Evolutionary conservation across 2,329 filamentous ascomycete species (phyloP), one percentile per base, ranked within the genome.

Genomic region (Fusarium sp.): DNA sequence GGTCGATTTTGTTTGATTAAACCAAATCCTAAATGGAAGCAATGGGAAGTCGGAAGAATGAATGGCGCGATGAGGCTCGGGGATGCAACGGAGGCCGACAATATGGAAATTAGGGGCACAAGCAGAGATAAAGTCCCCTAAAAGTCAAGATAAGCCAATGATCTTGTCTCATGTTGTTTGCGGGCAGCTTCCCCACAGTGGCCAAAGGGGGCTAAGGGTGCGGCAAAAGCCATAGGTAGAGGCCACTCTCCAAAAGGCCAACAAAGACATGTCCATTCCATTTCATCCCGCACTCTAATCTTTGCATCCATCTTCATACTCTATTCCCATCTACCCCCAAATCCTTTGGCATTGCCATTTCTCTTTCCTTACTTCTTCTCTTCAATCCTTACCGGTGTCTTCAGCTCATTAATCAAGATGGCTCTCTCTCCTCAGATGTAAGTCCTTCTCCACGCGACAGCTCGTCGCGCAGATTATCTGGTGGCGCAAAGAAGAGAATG

Each of bases 371-470:
- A 47, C 31, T 59, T 47, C 25, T 58, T 54, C 35, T 29, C 50
- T 39, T 49, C 22, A 55, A 64, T 59, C 42, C 38, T 49, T 57
- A 25, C 29, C 54, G 46, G 61, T 60, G 5, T 46, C 38, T 31
- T 38, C 49, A 54, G 17, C 25, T 41, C 36, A 47, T 39, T 58
- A 68, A 64, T 74, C 81, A 90, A 83, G 81, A 92, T 91, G 90
- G 89, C 83, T 78, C 83, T 92, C 77, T 90, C 85, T 78, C 87
- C 90, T 77, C 90, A 92, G 82, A 85, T 92, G 90, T 92, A 85
- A 80, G 88, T 71, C 18, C 29, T 22, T n/a, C 27, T 35, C 42
- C 53, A 42, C 25, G 60, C 59, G 55, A 65, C 63, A 52, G 20
- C 39, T 36, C 22, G 27, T 59, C 61, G 58, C 60, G 47, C 68